Evolutionary conservation across 805 yeast genomes (phyloP), one percentile per base, ranked within the genome.

Genomic region (Blastobotrys mokoenaii): DNA sequence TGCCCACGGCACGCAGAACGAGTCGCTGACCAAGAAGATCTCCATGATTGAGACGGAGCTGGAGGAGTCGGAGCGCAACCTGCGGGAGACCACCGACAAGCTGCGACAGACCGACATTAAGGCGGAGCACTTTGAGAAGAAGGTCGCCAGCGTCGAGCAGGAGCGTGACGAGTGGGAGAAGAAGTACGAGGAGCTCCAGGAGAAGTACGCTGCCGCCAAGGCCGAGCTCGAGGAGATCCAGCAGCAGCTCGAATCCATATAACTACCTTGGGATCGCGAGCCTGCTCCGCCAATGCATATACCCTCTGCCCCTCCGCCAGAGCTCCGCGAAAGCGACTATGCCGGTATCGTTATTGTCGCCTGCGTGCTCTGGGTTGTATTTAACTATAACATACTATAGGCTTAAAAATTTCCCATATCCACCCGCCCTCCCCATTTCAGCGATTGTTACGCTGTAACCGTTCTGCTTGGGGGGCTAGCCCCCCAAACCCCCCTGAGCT

Each of bases 171-270:
- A 82, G 52, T 76, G 84, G 77, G 97, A 93, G 73, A 76, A 77
- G 72, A 88, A 87, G 71, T 83, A 73, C 62, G 97, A 90, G 72
- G 95, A 86, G 64, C 72, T 90, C 66, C 73, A 82, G 56, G 80
- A 75, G 63, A 82, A 89, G 71, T 82, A 87, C 77, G 72, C 74
- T 63, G 75, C 79, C 55, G 90, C 96, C 54, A 84, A 86, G 76
- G 79, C 84, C 56, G 98, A 93, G 71, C 78, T 93, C 72, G 97
- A 93, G 60, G 96, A 89, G 72, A 89, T 93, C 72, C 82, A 88
- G 67, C 87, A 88, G 65, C 96, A 94, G 73, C 82, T 93, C 69
- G 97, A 93, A 71, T 79, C 64, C 45, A 59, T 69, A 53, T 68
- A 62, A 55, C 51, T 54, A 22, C 7, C 27, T 22, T 22, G 4